phyloP scores from a whole-genome alignment of 1,284 basidiomycete species.

The Leccinum angustisporum region DNA sequence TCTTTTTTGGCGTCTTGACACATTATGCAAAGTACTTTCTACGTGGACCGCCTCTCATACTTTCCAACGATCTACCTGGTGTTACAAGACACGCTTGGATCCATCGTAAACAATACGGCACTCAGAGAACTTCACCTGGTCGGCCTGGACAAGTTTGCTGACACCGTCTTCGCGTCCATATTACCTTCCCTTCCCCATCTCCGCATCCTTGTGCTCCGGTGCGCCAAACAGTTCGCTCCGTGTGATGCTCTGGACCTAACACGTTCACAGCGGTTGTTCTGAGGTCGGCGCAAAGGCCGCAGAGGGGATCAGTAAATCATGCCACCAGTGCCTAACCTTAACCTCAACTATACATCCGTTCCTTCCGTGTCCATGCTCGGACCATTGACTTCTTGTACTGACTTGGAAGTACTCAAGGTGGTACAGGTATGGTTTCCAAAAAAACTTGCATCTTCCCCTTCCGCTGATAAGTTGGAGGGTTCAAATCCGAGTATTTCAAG shows the following conservation, averaged over 20 bases:
- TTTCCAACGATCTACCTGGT: conserved; percentile 53
- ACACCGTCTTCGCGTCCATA: conserved; percentile 50
- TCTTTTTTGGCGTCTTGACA: background rate
- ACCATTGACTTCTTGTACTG: conserved; percentile 42
- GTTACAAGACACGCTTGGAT: conserved; percentile 52
- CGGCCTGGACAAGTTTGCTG: conserved; percentile 52
- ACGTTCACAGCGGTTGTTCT: conserved; percentile 49
- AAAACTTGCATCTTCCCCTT: too few relatives aligned
- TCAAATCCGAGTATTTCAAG: too few relatives aligned
- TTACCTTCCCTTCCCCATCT: conserved; percentile 47
- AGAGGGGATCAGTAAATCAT: conserved; percentile 42
- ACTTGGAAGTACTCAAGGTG: conserved; percentile 58
- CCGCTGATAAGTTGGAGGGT: too few relatives aligned
- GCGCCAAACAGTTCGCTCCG: conserved; percentile 14
- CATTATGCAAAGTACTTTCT: conserved; percentile 53
- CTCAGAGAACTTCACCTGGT: conserved; percentile 52
- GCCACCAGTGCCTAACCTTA: conserved; percentile 48
- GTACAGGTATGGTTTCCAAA: conserved; percentile 18
- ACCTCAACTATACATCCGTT: conserved; percentile 62
- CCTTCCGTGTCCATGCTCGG: conserved; percentile 47
- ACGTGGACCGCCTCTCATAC: conserved; percentile 49
- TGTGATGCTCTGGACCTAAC: conserved; percentile 12
- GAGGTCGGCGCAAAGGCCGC: conserved; percentile 54
- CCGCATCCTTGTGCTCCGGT: conserved; percentile 55
- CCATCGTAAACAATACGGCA: conserved; percentile 39